phyloP scores from a whole-genome alignment of 2,329 filamentous ascomycete genomes.

The Penicillium decumbens region DNA sequence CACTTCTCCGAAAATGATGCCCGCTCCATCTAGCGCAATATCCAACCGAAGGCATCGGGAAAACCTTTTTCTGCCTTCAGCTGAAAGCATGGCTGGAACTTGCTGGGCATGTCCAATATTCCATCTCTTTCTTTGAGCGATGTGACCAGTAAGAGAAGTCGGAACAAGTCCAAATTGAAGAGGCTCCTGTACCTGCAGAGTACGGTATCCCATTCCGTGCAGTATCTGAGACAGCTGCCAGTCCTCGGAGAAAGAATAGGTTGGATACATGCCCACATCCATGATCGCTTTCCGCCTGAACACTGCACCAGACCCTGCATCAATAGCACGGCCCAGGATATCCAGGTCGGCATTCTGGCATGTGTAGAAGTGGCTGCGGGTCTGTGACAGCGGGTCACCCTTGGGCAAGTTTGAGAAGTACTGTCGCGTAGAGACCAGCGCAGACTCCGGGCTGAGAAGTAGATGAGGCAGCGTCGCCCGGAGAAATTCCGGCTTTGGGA shows the following conservation, averaged over 20 bases:
- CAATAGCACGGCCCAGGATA: conserved; percentile 25
- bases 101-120: conserved; percentile 33
- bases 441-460: conserved; percentile 24
- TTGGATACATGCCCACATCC: conserved; percentile 32
- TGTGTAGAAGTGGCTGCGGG: conserved; percentile 31
- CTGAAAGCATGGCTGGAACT: conserved; percentile 14
- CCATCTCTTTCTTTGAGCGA: conserved; percentile 37
- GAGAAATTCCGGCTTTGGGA: conserved; percentile 35
- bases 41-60: conserved; percentile 14
- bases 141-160: conserved; percentile 34
- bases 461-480: conserved; percentile 37
- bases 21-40: conserved; percentile 21
- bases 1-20: conserved; percentile 20
- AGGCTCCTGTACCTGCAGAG: conserved; percentile 29
- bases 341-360: conserved; percentile 33
- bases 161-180: conserved; percentile 35
- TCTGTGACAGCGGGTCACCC: conserved; percentile 31
- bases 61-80: conserved; percentile 4
- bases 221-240: conserved; percentile 33
- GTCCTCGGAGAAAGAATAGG: conserved; percentile 35
- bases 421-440: conserved; percentile 34
- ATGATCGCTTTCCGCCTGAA: conserved; percentile 31
- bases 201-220: conserved; percentile 27
- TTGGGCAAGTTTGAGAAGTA: conserved; percentile 33
- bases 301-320: conserved; percentile 35